These are phyloP conservation scores for Saturnispora besseyi DNA, from an alignment of 805 yeast genomes.

Conservation along the genomic window DNA sequence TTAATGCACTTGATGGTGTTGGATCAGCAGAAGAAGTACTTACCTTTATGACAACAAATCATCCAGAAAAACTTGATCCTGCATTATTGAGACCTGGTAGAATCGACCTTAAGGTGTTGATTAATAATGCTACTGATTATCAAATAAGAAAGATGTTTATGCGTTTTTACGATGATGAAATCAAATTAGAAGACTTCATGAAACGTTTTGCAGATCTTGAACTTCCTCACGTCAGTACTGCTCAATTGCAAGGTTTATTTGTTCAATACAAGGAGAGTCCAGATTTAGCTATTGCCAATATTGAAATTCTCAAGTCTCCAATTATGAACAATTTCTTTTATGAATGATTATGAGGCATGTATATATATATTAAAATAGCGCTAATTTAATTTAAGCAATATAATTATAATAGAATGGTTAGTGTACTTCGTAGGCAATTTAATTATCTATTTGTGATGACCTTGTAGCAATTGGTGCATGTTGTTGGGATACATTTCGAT, in stretches of 20 bases:
- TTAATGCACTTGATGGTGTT: constrained; percentile 94
- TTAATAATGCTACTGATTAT: constrained; percentile 78
- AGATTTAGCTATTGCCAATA: constrained; percentile 59
- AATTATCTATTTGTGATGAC: not conserved
- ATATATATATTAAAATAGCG: not conserved
- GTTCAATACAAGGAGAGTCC: constrained; percentile 87
- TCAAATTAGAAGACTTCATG: constrained; percentile 44
- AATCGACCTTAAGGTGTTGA: constrained; percentile 71
- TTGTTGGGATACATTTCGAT: not conserved
- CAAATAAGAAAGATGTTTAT: constrained; percentile 81
- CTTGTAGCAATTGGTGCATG: not conserved
- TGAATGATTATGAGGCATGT: constrained; percentile 15
- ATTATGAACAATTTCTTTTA: constrained; percentile 27
- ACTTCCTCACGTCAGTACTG: constrained; percentile 65
- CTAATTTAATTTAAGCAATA: not conserved
- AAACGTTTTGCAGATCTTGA: constrained; percentile 38
- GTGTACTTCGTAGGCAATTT: not conserved
- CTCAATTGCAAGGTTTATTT: constrained; percentile 91
- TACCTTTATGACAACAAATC: constrained; percentile 97
- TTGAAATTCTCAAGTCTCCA: constrained; percentile 36
- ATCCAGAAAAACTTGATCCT: constrained; percentile 87
- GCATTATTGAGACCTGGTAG: constrained; percentile 94
- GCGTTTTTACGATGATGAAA: constrained; percentile 69
- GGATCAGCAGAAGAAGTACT: constrained; percentile 95
- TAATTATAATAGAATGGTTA: not conserved